Base-by-base conservation (phyloP, 176 grass and related monocot species). In the Eremochloa ophiuroides region DNA sequence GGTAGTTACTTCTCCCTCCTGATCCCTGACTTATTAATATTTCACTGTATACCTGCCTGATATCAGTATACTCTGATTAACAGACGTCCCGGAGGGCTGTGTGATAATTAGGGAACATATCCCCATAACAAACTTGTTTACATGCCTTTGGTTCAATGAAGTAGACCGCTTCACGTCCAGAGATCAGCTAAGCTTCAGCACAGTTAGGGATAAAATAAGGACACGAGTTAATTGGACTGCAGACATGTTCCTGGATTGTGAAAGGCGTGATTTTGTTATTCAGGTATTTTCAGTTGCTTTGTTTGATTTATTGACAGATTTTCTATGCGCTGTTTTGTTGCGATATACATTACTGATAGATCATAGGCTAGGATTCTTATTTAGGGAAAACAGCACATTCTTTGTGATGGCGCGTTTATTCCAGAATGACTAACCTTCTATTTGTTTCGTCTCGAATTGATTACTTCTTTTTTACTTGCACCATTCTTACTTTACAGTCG, bases 81-180 rank as follows among this genome's bases (percentile, higher is more conserved):
- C 90, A 98, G 95, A 98, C 84, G 95, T 98, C 73, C 95, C 95
- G n/a, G 96, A 99, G 84, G 93, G 96, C 48, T 99, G 93, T 82
- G 96, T 99, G 42, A 95, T 99, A 76, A 91, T 98, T 51, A 94
- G 70, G 85, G 92, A 98, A 81, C 87, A 98, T 84, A 88, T 91
- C 16, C 88, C 88, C 40, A 93, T 99, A 60, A 99, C 93, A 15
- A 93, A 99, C 53, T 76, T 98, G 53, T 95, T 98, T 87, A 98
- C 93, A 55, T 98, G 93, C 78, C 88, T 95, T 42, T 95, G 96
- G 93, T 98, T 98, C 83, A 93, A 98, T 66, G 93, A 98, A 89
- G 90, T 95, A 62, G 96, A 98, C 70, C 90, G 84, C 44, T 98
- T 95, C 82, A 98, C 96, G 17, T 69, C 90, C 30, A 93, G 93